These are phyloP conservation scores for Aspergillus texensis DNA, from an alignment of 2,329 filamentous ascomycete species.

Conservation along the genomic window DNA sequence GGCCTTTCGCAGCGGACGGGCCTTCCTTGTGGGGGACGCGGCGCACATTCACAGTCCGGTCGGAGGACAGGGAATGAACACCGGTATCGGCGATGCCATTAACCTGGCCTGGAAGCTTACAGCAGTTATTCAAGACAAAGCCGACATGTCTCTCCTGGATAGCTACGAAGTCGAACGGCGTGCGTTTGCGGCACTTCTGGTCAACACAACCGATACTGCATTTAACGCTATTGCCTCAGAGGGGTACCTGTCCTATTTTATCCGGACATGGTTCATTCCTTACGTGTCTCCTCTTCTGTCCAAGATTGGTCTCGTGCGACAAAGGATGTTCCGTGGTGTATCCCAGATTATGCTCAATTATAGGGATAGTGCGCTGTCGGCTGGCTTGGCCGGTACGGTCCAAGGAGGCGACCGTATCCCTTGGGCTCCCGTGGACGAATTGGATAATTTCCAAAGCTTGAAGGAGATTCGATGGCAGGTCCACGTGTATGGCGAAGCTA, in stretches of 20 bases:
- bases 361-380: slow-evolving; percentile 42
- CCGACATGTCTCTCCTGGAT: slow-evolving; percentile 46
- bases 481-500: slow-evolving; percentile 31
- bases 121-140: slow-evolving; percentile 45
- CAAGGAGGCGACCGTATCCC: slow-evolving; percentile 53
- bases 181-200: slow-evolving; percentile 49
- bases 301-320: slow-evolving; percentile 22
- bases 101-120: slow-evolving; percentile 61
- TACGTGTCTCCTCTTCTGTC: slow-evolving; percentile 32
- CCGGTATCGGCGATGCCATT: slow-evolving; percentile 56
- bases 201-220: slow-evolving; percentile 46
- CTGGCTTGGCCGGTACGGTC: slow-evolving; percentile 38
- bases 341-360: slow-evolving; percentile 51
- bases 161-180: slow-evolving; percentile 54
- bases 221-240: slow-evolving; percentile 45
- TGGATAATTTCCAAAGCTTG: slow-evolving; percentile 33
- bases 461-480: slow-evolving; percentile 33
- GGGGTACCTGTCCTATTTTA: slow-evolving; percentile 45
- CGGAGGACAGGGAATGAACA: slow-evolving; percentile 63
- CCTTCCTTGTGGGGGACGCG: slow-evolving; percentile 61
- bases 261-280: slow-evolving; percentile 45
- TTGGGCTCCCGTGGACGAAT: slow-evolving; percentile 27
- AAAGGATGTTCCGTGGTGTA: slow-evolving; percentile 37
- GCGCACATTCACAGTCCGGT: slow-evolving; percentile 60
- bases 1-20: slow-evolving; percentile 49